Percentiles rank a stretch among this genome's conserved stretches.
Conservation (phyloP, 1,284 basidiomycete species). For the Ceraceosorus bombacis region DNA sequence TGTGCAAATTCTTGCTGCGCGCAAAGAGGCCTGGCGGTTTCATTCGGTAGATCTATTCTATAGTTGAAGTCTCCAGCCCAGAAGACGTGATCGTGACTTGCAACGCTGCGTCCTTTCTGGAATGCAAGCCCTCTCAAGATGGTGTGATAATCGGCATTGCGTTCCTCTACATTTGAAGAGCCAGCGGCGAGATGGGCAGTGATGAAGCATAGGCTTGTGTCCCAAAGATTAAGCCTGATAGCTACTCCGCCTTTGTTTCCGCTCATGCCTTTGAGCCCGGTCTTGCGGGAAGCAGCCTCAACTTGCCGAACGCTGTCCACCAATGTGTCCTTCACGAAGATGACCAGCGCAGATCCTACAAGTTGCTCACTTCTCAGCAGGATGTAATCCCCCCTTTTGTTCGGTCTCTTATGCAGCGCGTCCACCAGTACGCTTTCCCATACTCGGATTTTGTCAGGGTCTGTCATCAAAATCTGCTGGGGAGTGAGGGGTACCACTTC, state of each 20-base stretch:
- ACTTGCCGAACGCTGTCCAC: constrained; percentile 76
- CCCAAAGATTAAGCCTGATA: constrained; percentile 80
- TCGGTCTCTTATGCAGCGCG: constrained; percentile 63
- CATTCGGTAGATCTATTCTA: constrained; percentile 77
- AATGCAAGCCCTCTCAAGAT: constrained; percentile 77
- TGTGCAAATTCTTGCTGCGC: constrained; percentile 62
- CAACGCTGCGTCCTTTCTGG: constrained; percentile 76
- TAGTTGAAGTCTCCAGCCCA: constrained; percentile 96
- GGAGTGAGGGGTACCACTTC: constrained; percentile 96
- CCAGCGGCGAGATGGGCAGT: constrained; percentile 94
- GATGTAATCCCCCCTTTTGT: constrained; percentile 68
- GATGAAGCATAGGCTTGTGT: constrained; percentile 87
- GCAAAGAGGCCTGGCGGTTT: constrained; percentile 63
- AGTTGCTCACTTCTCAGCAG: constrained; percentile 87
- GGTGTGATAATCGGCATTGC: constrained; percentile 85
- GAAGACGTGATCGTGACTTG: constrained; percentile 76
- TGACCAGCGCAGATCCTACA: constrained; percentile 84
- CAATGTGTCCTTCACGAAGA: constrained; percentile 71
- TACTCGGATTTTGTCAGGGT: constrained; percentile 67
- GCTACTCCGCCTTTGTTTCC: constrained; percentile 86
- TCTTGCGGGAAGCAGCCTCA: constrained; percentile 89
- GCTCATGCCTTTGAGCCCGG: constrained; percentile 88
- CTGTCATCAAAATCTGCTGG: constrained; percentile 84
- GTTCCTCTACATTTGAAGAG: constrained; percentile 76
- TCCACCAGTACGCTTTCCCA: constrained; percentile 82